Percentiles rank a stretch among this genome's conserved stretches.
phyloP scores from a whole-genome alignment of 2,329 filamentous ascomycete species.

The Ceratocystiopsis sp. region DNA sequence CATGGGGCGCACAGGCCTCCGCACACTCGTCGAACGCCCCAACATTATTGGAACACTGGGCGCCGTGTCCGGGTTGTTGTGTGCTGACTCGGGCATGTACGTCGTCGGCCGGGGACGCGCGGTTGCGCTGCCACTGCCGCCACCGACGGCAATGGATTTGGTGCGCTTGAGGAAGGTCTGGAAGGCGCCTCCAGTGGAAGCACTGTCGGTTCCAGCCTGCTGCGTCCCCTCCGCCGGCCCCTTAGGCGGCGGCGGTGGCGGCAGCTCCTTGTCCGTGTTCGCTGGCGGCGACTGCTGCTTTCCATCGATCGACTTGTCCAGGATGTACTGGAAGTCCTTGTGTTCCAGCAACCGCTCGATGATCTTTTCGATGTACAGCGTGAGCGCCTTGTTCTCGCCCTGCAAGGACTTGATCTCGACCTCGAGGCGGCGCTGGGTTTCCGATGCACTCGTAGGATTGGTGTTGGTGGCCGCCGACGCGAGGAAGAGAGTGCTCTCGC shows the following conservation, averaged over 20 bases:
- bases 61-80: conserved; percentile 54
- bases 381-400: conserved; percentile 94
- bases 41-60: conserved; percentile 56
- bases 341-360: conserved; percentile 89
- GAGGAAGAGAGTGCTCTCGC: not conserved
- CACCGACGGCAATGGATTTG: conserved; percentile 39
- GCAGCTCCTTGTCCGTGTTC: conserved; percentile 69
- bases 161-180: conserved; percentile 41
- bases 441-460: conserved; percentile 10
- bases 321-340: conserved; percentile 85
- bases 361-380: conserved; percentile 97
- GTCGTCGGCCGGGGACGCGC: conserved; percentile 39
- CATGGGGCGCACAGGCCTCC: conserved; percentile 34
- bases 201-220: conserved; percentile 8
- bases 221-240: conserved; percentile 42
- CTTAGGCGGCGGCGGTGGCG: conserved; percentile 43
- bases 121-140: conserved; percentile 4
- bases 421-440: conserved; percentile 52
- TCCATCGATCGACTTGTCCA: conserved; percentile 59
- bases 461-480: not conserved
- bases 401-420: conserved; percentile 61
- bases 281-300: conserved; percentile 27
- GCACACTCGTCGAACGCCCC: conserved; percentile 35
- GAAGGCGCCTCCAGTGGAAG: conserved; percentile 30
- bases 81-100: conserved; percentile 26